Evolutionary conservation across 768 basidiomycete species (phyloP).

Genomic region (Auricularia sp.): DNA sequence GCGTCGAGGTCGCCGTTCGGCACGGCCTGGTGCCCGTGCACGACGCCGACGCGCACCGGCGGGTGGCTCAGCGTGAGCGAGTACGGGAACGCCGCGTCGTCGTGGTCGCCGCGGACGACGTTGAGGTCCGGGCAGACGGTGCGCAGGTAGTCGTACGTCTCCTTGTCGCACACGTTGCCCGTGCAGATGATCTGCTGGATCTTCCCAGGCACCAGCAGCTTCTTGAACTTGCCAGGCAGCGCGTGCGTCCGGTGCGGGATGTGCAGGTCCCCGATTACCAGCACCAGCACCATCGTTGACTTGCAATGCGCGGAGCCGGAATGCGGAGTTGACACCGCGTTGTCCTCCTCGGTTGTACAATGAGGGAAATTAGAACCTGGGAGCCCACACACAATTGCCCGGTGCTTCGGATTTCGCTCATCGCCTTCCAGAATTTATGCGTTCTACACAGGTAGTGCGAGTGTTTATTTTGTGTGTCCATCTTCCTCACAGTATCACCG

Average conservation of each 20-base stretch:
- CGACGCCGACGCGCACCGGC: constrained; percentile 82
- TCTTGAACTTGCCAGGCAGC: constrained; percentile 92
- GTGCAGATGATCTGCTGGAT: constrained; percentile 97
- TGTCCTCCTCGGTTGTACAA: too few species aligned
- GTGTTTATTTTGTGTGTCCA: too few species aligned
- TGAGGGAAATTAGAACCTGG: too few species aligned
- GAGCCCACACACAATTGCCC: too few species aligned
- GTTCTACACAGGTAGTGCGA: too few species aligned
- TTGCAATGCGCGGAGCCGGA: too few species aligned
- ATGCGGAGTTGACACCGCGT: too few species aligned
- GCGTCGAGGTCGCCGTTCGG: constrained; percentile 69
- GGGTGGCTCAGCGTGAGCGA: constrained; percentile 72
- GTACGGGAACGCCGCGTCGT: constrained; percentile 79
- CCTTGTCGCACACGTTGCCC: constrained; percentile 93
- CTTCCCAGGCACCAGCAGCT: constrained; percentile 89
- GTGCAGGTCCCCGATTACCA: constrained; percentile 94
- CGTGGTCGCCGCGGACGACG: constrained; percentile 89
- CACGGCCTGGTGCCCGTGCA: constrained; percentile 90
- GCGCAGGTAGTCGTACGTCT: constrained; percentile 92
- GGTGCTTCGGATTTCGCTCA: too few species aligned
- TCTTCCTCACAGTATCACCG: too few species aligned
- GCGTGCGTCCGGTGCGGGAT: constrained; percentile 85
- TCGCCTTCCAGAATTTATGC: too few species aligned
- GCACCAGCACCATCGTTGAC: constrained; percentile 73
- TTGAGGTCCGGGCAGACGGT: constrained; percentile 90